Conservation (phyloP, 1,139 yeast genomes). For the Kluyveromyces sp. region DNA sequence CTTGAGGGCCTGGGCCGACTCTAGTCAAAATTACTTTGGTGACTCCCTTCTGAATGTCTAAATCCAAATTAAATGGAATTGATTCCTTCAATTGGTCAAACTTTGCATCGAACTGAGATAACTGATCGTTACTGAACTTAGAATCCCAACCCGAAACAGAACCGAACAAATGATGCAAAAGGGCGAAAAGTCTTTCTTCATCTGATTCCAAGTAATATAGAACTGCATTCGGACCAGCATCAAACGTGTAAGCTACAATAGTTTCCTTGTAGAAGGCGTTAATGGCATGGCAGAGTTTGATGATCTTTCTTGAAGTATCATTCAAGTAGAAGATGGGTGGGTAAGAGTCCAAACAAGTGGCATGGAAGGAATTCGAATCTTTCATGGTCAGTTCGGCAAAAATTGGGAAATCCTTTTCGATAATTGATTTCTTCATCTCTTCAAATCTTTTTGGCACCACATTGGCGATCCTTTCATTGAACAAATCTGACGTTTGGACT, state of each 20-base stretch:
- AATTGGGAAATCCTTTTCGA: conserved; percentile 58
- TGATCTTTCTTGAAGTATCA: conserved; percentile 86
- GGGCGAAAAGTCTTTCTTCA: conserved; percentile 59
- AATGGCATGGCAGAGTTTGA: conserved; percentile 72
- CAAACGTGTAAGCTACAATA: conserved; percentile 93
- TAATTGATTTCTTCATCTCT: conserved; percentile 73
- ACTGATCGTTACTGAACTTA: conserved; percentile 28
- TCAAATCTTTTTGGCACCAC: conserved; percentile 83
- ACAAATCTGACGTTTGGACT: conserved; percentile 79
- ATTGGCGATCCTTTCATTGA: conserved; percentile 63
- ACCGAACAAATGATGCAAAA: conserved; percentile 48
- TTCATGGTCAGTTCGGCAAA: conserved; percentile 92
- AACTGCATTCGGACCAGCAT: conserved; percentile 99
- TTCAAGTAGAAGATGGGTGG: conserved; percentile 96
- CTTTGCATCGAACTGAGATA: conserved; percentile 26
- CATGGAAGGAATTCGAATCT: conserved; percentile 96
- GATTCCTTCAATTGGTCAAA: conserved; percentile 36
- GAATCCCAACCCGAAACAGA: conserved; percentile 68
- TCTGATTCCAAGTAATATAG: conserved; percentile 74
- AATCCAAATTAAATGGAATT: conserved; percentile 39
- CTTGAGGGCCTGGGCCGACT: conserved; percentile 83
- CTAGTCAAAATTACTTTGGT: conserved; percentile 74
- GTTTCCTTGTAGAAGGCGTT: conserved; percentile 59
- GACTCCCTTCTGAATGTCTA: conserved; percentile 59
- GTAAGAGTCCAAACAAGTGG: conserved; percentile 87